Conservation (phyloP, 139 green algal genomes). For the Chlorella sp. region DNA sequence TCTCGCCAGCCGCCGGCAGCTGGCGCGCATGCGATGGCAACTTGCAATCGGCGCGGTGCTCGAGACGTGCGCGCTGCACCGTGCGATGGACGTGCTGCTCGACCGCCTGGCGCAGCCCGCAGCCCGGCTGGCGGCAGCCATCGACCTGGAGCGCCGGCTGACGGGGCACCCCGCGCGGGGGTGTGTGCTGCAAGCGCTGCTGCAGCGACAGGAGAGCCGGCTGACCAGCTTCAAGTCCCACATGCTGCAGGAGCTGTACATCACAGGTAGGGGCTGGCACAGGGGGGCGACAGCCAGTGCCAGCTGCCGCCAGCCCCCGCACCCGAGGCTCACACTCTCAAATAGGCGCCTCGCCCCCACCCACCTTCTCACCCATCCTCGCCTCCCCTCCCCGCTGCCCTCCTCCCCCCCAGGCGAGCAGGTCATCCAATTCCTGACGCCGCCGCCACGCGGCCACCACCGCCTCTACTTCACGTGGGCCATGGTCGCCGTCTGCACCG, state of each 20-base stretch:
- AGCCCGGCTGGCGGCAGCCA: conserved; percentile 24
- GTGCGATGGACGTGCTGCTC: conserved; percentile 16
- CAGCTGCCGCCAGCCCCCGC: not conserved
- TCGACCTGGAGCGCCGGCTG: conserved; percentile 17
- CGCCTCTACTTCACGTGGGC: conserved; percentile 37
- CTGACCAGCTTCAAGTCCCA: conserved; percentile 21
- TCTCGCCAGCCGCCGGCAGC: too few relatives aligned
- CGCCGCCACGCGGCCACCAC: conserved; percentile 37
- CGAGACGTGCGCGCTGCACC: conserved; percentile 5
- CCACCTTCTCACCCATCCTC: not conserved
- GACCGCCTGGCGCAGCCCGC: conserved; percentile 17
- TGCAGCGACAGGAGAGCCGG: not conserved
- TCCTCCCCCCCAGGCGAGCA: conserved; percentile 25
- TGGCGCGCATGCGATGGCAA: conserved; percentile 29
- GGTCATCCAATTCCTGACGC: conserved; percentile 44
- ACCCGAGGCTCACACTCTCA: not conserved
- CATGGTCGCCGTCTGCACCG: conserved; percentile 22
- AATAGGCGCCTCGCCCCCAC: not conserved
- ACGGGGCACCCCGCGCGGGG: conserved; percentile 4
- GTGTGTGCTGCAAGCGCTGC: conserved; percentile 31
- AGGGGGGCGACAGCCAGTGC: not conserved
- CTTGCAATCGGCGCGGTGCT: conserved; percentile 18
- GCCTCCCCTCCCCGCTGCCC: not conserved
- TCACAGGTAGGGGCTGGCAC: conserved; percentile 38
- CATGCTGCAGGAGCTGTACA: conserved; percentile 37